A percentile compares a stretch with the other conserved stretches of the same genome.
Evolutionary conservation across 192 early-diverging fungal species (phyloP).

Genomic region (Entomortierella beljakovae): DNA sequence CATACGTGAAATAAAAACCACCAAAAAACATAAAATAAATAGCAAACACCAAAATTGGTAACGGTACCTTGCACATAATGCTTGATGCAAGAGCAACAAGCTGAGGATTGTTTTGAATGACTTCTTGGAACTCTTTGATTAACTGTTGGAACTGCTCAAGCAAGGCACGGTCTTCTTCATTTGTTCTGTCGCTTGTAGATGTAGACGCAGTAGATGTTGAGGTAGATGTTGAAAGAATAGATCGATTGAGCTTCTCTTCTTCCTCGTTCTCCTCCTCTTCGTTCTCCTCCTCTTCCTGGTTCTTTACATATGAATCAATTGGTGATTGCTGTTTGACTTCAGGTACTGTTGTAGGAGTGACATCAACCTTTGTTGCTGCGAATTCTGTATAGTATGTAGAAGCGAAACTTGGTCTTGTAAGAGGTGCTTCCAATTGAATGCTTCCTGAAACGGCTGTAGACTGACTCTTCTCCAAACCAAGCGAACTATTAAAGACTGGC

Average conservation of each 20-base stretch:
- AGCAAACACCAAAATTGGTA: neutral
- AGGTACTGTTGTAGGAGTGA: neutral
- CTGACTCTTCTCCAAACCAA: neutral
- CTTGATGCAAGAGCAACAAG: constrained; percentile 23
- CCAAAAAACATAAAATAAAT: neutral
- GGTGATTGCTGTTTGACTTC: constrained; percentile 7
- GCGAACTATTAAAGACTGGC: constrained; percentile 29
- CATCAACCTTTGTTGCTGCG: neutral
- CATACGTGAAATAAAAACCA: neutral
- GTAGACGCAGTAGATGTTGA: constrained; percentile 27
- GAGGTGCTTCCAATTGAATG: neutral
- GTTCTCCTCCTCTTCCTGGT: neutral
- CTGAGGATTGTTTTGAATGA: constrained; percentile 50
- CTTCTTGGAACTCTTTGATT: constrained; percentile 45
- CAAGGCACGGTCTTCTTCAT: constrained; percentile 23
- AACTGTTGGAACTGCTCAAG: constrained; percentile 49
- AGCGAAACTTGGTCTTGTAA: neutral
- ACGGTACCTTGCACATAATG: constrained; percentile 38
- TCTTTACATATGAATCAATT: neutral
- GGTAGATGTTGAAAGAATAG: neutral
- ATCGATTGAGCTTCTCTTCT: too few relatives aligned
- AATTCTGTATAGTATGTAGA: neutral
- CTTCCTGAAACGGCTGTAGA: neutral
- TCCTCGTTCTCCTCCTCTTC: neutral
- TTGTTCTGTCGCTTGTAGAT: constrained; percentile 13